Evolutionary conservation across 2,329 filamentous ascomycete species (phyloP).

Genomic region (Fusarium lyarnte): DNA sequence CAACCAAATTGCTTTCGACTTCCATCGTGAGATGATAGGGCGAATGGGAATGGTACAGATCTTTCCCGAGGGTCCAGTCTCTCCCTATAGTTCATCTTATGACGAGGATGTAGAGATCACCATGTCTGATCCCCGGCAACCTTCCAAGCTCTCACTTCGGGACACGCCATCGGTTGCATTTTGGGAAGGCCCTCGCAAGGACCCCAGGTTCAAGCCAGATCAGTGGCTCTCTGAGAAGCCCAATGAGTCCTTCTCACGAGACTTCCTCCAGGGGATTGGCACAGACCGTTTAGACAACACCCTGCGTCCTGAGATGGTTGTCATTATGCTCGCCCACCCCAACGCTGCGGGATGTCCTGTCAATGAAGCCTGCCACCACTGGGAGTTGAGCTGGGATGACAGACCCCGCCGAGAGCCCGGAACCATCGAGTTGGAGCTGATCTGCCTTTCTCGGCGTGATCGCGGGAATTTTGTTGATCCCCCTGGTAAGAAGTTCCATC

Average conservation of each 20-base stretch:
- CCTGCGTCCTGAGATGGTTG: too few species aligned
- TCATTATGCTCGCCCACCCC: neutral
- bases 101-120: neutral
- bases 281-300: too few species aligned
- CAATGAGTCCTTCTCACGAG: neutral
- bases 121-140: neutral
- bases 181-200: neutral
- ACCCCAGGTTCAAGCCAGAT: neutral
- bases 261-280: neutral
- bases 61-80: neutral
- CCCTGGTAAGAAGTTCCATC: fast-evolving
- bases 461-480: neutral
- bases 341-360: neutral
- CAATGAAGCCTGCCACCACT: neutral
- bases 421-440: neutral
- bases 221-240: neutral
- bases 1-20: too few species aligned
- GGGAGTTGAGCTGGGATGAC: neutral
- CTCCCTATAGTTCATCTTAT: neutral
- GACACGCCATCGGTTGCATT: too few species aligned
- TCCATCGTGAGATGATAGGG: too few species aligned
- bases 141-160: neutral
- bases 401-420: neutral
- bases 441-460: neutral
- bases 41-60: too few species aligned